Base-by-base conservation (phyloP, 371 early-diverging fungal genomes). In the Mortierella sp. region DNA sequence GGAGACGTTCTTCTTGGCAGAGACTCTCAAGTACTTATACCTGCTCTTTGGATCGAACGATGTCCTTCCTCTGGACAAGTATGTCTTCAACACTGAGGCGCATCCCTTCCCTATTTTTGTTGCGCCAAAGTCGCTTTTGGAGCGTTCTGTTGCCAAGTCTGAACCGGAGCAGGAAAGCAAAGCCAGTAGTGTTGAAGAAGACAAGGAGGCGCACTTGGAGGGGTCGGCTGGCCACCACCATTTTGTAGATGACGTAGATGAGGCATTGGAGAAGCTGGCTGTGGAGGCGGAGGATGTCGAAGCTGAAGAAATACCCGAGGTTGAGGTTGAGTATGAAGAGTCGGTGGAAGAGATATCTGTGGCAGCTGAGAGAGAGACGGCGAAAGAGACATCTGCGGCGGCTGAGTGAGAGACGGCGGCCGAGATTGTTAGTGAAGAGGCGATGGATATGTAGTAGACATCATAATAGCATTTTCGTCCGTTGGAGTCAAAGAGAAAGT, bases 1-100 rank as follows among this genome's bases (percentile, higher is more conserved):
- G 97, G 96, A 95, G 79, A 93, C 93, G 4, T 94, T 94, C 82
- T 93, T 90, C 78, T 76, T 90, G 89, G 97, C 96, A 0, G 99
- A 99, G 82, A 97, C 98, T 1, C 91, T 99, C 71, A 99, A 99
- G 85, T 99, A 98, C 78, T 87, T 98, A 44, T 98, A 96, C 79
- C 85, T 97, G 70, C 86, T 98, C 50, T 98, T 98, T 87, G 89
- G 91, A 19, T 88, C 92, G 2, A 89, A 88, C 52, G 91, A 91
- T 58, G 66, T 93, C 19, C 69, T 97, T 16, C 92, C 96, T 40
- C 85, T 97, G 66, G 94, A 95, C 73, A 85, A 94, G 72, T 97
- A 92, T 77, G 95, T 97, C 26, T 90, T 96, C 65, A 97, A 94
- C 73, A 97, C 96, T 29, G 97, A 97, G 85, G 97, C 96, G 2